A percentile compares a stretch with the other conserved stretches of the same genome.
These are phyloP conservation scores for Mycena albidolilacea DNA, from an alignment of 768 basidiomycete genomes.

Conservation along the genomic window DNA sequence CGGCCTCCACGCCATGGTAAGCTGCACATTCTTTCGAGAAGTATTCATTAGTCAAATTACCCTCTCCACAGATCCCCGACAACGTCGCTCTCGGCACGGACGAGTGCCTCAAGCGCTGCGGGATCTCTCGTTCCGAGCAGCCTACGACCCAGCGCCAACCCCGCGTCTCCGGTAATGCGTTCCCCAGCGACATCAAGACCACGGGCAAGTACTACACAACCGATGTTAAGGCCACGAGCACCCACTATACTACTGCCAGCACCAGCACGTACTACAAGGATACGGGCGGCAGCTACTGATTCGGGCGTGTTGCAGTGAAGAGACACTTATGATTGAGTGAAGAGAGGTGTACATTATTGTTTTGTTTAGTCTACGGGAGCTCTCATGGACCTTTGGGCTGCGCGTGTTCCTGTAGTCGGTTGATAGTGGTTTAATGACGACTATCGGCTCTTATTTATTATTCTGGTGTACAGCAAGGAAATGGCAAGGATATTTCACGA, in stretches of 20 bases:
- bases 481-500: no score
- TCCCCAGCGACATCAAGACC: constrained; percentile 28
- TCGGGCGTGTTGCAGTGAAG: neutral
- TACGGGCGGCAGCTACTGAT: neutral
- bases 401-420: neutral
- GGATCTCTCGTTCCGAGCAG: constrained; percentile 30
- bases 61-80: constrained; percentile 28
- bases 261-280: neutral
- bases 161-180: constrained; percentile 31
- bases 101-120: constrained; percentile 38
- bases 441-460: neutral
- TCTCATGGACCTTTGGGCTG: neutral
- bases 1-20: constrained; percentile 23
- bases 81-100: constrained; percentile 30
- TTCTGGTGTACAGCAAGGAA: neutral
- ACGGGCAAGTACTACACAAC: neutral
- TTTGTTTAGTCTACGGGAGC: neutral
- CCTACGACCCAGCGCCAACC: constrained; percentile 31
- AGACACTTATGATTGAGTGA: neutral
- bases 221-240: neutral
- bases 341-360: neutral
- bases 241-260: neutral
- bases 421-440: neutral
- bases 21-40: neutral
- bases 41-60: neutral